A percentile compares a stretch with the other conserved stretches of the same genome.
These are phyloP conservation scores for Thuja plicata DNA, from an alignment of 83 land plant genomes.

Conservation along the genomic window DNA sequence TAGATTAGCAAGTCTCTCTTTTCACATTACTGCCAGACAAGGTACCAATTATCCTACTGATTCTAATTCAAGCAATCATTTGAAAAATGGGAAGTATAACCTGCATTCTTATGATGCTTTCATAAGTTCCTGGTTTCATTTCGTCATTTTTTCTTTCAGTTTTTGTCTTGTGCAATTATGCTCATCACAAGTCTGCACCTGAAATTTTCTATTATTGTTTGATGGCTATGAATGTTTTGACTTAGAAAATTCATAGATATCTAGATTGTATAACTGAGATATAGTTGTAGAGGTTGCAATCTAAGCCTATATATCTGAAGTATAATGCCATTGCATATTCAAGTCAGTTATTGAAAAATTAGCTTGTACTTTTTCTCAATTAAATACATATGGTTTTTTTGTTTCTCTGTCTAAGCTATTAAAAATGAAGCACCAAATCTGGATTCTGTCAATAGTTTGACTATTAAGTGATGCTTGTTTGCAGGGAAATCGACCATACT, in stretches of 20 bases:
- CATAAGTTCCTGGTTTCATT: background rate
- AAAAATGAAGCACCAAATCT: background rate
- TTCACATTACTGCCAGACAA: background rate
- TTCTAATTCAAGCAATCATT: background rate
- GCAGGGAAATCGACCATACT: slow-evolving; percentile 96
- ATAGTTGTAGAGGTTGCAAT: background rate
- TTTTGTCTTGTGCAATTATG: background rate
- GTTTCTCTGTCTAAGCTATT: background rate
- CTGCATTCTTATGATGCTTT: background rate
- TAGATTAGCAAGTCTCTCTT: background rate
- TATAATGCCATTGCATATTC: background rate
- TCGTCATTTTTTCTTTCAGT: background rate
- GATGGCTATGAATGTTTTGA: background rate
- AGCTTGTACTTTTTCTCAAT: background rate
- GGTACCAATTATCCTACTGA: background rate
- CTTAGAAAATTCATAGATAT: background rate
- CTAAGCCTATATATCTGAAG: background rate
- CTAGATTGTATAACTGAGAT: background rate
- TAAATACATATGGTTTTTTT: background rate
- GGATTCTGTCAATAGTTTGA: background rate
- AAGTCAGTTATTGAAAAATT: background rate
- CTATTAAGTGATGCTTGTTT: slow-evolving; percentile 11
- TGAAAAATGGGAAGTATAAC: background rate
- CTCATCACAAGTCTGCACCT: background rate
- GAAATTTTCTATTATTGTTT: background rate